Evolutionary conservation across 2,329 filamentous ascomycete species (phyloP).

Genomic region (Penicillium aurantiogriseum): DNA sequence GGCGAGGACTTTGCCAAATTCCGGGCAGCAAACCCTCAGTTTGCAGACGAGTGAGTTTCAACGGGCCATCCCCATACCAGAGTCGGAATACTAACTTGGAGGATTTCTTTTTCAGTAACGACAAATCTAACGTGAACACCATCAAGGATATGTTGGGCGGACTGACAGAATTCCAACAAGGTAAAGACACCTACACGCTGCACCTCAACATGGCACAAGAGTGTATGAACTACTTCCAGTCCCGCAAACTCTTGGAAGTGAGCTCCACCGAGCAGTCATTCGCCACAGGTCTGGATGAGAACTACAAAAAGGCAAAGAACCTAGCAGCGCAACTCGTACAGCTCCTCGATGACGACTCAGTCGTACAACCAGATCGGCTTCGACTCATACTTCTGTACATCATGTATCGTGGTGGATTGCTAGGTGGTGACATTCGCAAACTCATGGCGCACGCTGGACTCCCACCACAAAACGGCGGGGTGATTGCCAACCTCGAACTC

Average conservation of each 20-base stretch:
- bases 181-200: constrained; percentile 91
- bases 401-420: constrained; percentile 80
- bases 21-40: constrained; percentile 85
- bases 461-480: constrained; percentile 68
- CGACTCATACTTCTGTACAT: constrained; percentile 83
- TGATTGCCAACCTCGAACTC: constrained; percentile 72
- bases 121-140: constrained; percentile 74
- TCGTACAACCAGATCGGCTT: constrained; percentile 71
- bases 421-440: constrained; percentile 79
- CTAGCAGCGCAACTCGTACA: constrained; percentile 80
- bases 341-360: constrained; percentile 79
- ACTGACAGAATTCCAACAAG: constrained; percentile 88
- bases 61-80: background rate
- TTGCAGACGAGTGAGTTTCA: constrained; percentile 64
- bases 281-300: constrained; percentile 89
- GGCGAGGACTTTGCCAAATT: constrained; percentile 93
- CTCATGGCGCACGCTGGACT: constrained; percentile 80
- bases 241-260: constrained; percentile 79
- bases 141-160: constrained; percentile 98
- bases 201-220: constrained; percentile 97
- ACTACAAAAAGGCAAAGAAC: constrained; percentile 86
- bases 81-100: constrained; percentile 5
- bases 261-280: constrained; percentile 86
- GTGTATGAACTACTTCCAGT: constrained; percentile 90
- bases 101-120: constrained; percentile 50